phyloP scores from a whole-genome alignment of 2,329 filamentous ascomycete species.

The Furcasterigmium sp. region DNA sequence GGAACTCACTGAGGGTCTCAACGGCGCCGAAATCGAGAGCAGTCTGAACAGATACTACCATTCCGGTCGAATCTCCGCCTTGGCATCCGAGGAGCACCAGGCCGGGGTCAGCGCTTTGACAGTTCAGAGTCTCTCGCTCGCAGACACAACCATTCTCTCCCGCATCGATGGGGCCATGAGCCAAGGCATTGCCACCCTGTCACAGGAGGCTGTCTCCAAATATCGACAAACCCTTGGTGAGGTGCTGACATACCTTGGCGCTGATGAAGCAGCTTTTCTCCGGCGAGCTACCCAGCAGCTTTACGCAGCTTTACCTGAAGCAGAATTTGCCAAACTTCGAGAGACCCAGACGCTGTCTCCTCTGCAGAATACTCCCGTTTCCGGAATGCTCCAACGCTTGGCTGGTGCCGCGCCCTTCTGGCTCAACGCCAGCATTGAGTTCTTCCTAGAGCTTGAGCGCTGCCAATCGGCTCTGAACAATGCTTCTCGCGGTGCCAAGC shows the following conservation, averaged over 20 bases:
- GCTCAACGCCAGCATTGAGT: constrained; percentile 48
- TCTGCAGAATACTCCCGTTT: constrained; percentile 51
- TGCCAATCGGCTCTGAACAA: constrained; percentile 35
- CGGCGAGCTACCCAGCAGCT: constrained; percentile 27
- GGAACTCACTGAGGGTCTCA: not conserved
- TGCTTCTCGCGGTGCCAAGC: constrained; percentile 35
- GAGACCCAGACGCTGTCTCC: constrained; percentile 51
- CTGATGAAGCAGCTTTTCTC: constrained; percentile 23
- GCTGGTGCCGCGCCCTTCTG: constrained; percentile 32
- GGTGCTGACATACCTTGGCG: constrained; percentile 17
- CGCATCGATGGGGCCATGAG: constrained; percentile 14
- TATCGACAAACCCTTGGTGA: constrained; percentile 6
- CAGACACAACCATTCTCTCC: constrained; percentile 35
- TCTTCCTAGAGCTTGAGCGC: constrained; percentile 36
- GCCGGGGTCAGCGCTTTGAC: constrained; percentile 25
- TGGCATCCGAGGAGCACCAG: constrained; percentile 14
- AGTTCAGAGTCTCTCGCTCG: constrained; percentile 42
- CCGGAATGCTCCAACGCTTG: constrained; percentile 33
- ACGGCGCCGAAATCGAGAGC: constrained; percentile 37
- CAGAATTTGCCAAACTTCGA: constrained; percentile 21
- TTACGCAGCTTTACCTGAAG: constrained; percentile 25
- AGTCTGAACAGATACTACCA: constrained; percentile 40
- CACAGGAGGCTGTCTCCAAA: constrained; percentile 2
- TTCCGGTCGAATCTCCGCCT: constrained; percentile 24
- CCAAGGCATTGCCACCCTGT: constrained; percentile 2